Conservation (phyloP, 352 stramenopile genomes). For the Phytophthora pluvialis region DNA sequence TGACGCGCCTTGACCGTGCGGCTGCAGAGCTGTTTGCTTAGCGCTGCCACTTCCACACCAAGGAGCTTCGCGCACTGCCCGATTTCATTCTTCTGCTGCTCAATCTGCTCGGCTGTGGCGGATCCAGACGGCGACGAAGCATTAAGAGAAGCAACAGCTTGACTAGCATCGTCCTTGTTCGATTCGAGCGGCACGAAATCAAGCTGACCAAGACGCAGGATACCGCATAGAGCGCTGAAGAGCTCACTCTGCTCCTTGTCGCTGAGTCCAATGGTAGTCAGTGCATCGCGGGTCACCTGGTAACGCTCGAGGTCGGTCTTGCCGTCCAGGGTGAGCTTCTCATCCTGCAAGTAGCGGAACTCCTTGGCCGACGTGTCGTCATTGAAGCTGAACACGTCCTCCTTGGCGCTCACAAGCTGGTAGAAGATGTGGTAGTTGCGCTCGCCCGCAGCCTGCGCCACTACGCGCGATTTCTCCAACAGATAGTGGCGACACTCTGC, state of each 20-base stretch:
- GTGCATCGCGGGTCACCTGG: conserved; percentile 79
- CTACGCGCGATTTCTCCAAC: conserved; percentile 97
- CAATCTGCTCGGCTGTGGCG: conserved; percentile 43
- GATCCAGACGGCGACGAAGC: conserved; percentile 16
- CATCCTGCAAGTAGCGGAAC: conserved; percentile 82
- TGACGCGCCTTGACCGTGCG: conserved; percentile 82
- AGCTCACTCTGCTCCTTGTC: conserved; percentile 78
- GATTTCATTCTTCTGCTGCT: conserved; percentile 67
- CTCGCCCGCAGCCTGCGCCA: conserved; percentile 90
- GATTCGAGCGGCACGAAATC: conserved; percentile 81
- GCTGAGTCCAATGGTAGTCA: conserved; percentile 79
- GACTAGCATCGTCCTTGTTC: conserved; percentile 78
- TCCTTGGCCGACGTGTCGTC: conserved; percentile 49
- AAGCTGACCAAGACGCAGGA: conserved; percentile 83
- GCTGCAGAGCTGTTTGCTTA: conserved; percentile 79
- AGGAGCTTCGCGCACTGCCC: conserved; percentile 66
- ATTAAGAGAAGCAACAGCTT: conserved; percentile 62
- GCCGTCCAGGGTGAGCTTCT: conserved; percentile 72
- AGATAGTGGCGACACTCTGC: conserved; percentile 94
- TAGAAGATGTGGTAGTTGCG: conserved; percentile 99
- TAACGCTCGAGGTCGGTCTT: conserved; percentile 78
- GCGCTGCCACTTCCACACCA: conserved; percentile 65
- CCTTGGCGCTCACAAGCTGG: conserved; percentile 84
- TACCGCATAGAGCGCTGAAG: conserved; percentile 73
- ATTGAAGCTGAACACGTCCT: conserved; percentile 61